Evolutionary conservation across 2,329 filamentous ascomycete genomes (phyloP).

Genomic region (Fusarium albidum): DNA sequence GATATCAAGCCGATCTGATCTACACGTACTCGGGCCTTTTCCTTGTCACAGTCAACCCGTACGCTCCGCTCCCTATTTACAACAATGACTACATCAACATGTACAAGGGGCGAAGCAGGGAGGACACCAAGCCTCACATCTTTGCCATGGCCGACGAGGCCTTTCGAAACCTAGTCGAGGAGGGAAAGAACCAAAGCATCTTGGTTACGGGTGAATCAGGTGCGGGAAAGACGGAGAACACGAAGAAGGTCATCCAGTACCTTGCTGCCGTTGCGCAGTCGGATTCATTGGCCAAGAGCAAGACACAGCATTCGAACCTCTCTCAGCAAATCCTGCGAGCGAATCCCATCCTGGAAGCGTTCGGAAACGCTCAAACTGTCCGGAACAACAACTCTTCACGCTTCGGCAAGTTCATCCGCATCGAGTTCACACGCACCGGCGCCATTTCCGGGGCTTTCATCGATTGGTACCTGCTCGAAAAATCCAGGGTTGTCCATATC

Average conservation of each 20-base stretch:
- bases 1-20: conserved; percentile 95
- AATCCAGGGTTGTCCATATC: conserved; percentile 93
- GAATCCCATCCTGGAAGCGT: conserved; percentile 97
- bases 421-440: conserved; percentile 88
- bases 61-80: conserved; percentile 94
- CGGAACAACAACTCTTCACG: conserved; percentile 98
- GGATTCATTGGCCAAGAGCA: conserved; percentile 72
- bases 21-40: conserved; percentile 99
- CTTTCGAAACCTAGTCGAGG: conserved; percentile 93
- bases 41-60: conserved; percentile 96
- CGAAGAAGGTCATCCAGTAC: conserved; percentile 99
- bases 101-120: conserved; percentile 90
- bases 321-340: conserved; percentile 96
- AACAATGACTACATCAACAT: conserved; percentile 97
- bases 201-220: conserved; percentile 97
- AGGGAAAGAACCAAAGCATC: conserved; percentile 96
- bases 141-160: conserved; percentile 98
- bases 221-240: conserved; percentile 98
- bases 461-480: conserved; percentile 97
- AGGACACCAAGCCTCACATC: conserved; percentile 97
- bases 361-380: conserved; percentile 97
- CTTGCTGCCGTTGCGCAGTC: conserved; percentile 91
- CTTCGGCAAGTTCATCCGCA: conserved; percentile 98
- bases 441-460: conserved; percentile 96
- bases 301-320: conserved; percentile 77